A percentile compares a stretch with the other conserved stretches of the same genome.
These are phyloP conservation scores for Lathyrus oleraceus DNA, from an alignment of 306 rosid species.

Conservation along the genomic window DNA sequence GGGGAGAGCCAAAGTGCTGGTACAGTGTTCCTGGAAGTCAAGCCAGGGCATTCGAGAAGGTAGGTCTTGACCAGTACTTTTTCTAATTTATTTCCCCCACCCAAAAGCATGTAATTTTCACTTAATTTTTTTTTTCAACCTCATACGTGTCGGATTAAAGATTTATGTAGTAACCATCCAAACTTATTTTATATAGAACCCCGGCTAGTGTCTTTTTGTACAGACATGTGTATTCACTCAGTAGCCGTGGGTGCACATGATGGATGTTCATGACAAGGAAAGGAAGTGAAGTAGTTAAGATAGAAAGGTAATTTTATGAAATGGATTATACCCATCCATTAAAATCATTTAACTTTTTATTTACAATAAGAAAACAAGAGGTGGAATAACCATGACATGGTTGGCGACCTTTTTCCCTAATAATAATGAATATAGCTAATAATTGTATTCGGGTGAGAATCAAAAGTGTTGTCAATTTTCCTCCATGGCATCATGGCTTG, in stretches of 20 bases:
- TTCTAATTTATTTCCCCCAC: not conserved
- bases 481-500: not conserved
- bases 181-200: conserved; percentile 19
- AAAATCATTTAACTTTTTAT: conserved; percentile 18
- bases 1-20: conserved; percentile 99
- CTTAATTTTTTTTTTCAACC: conserved; percentile 31
- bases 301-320: not conserved
- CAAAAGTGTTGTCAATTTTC: not conserved
- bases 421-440: conserved; percentile 1
- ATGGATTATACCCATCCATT: conserved; percentile 15
- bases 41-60: conserved; percentile 91
- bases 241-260: conserved; percentile 22
- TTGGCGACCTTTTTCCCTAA: conserved; percentile 7
- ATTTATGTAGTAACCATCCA: conserved; percentile 18
- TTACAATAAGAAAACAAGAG: not conserved
- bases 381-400: conserved; percentile 8
- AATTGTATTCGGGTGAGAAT: conserved; percentile 23
- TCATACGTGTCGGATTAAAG: conserved; percentile 16
- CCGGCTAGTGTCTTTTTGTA: conserved; percentile 1
- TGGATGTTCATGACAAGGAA: conserved; percentile 12
- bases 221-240: conserved; percentile 1
- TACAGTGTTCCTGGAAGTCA: conserved; percentile 95
- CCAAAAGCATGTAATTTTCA: not conserved
- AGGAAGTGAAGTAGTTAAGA: conserved; percentile 23
- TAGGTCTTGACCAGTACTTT: conserved; percentile 31